Base-by-base conservation (phyloP, 345 rosid genomes). In the Lumnitzera littorea region DNA sequence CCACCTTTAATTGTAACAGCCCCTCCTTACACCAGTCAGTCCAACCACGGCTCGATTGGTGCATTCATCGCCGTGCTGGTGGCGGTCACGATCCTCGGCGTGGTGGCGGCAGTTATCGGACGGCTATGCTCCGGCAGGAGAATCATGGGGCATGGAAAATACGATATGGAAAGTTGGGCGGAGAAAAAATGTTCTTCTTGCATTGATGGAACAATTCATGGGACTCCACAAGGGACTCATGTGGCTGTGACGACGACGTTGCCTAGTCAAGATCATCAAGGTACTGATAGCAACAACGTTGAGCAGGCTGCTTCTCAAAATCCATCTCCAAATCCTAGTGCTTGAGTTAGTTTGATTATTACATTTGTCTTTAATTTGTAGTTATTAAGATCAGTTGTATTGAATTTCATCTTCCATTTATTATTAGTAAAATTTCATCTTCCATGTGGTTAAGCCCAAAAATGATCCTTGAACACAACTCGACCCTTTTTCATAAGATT, bases 151-250 rank as follows among this genome's bases (percentile, higher is more conserved):
- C 75, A 74, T 12, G 88, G 85, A n/a, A 76, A 76, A 48, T 80
- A 75, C 51, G 85, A 89, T 60, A 54, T 89, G 20, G 96, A 86
- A 72, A 78, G 84, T 55, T 86, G 96, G 91, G 81, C 81, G 4
- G 91, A 89, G 75, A 53, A 65, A 5, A 78, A 80, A 70, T 89
- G 80, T 49, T 65, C 83, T 31, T 72, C 96, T 64, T 86, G 96
- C 73, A 86, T 89, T 55, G 91, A 86, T 56, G 94, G 94, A n/a
- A 70, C 75, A 25, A 70, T 89, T 48, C 68, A 57, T 61, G 67
- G 74, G 15, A 71, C 80, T 0, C 74, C 73, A 9, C 70, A 68
- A 3, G 17, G 24, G 24, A 56, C 9, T 36, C 5, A 36, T 36
- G 43, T 36, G 43, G 43, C 9, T 36, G 31, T 27, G 31, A 27